Conservation (phyloP, 1,139 yeast species). For the Pneumocystis oryctolagi region DNA sequence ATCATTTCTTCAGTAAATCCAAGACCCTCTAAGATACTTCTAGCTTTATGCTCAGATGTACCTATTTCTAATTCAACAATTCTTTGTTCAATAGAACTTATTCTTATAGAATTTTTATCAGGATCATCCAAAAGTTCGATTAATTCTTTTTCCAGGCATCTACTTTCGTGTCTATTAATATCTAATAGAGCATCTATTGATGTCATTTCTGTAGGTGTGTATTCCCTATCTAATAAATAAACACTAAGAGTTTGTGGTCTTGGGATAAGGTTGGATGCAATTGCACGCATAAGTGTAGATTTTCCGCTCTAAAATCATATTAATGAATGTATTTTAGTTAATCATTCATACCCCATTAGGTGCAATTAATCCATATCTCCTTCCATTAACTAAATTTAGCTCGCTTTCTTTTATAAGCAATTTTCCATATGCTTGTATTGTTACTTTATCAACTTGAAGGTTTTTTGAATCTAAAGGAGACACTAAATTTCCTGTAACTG, state of each 20-base stretch:
- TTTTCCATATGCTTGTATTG: conserved; percentile 42
- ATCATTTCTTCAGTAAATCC: conserved; percentile 84
- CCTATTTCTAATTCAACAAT: conserved; percentile 12
- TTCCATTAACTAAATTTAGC: conserved; percentile 87
- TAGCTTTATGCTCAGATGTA: conserved; percentile 23
- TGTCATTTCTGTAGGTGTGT: conserved; percentile 78
- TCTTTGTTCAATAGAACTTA: conserved; percentile 12
- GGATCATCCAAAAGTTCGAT: conserved; percentile 38
- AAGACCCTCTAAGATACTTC: conserved; percentile 83
- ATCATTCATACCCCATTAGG: conserved; percentile 68
- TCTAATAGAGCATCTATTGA: conserved; percentile 94
- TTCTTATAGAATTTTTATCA: conserved; percentile 13
- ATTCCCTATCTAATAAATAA: conserved; percentile 90
- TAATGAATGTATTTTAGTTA: background rate
- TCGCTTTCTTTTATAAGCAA: conserved; percentile 84
- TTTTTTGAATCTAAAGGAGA: conserved; percentile 13
- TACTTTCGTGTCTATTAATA: conserved; percentile 88
- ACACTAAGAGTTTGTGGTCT: conserved; percentile 84
- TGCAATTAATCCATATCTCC: conserved; percentile 91
- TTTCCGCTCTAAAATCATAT: conserved; percentile 44
- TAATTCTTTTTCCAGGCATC: conserved; percentile 81
- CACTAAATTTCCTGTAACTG: conserved; percentile 13
- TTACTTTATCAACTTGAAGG: conserved; percentile 12
- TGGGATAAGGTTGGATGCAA: conserved; percentile 93
- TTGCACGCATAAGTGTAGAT: conserved; percentile 79